Conservation (phyloP, 31 red algal genomes). For the Bonnemaisonia californica region DNA sequence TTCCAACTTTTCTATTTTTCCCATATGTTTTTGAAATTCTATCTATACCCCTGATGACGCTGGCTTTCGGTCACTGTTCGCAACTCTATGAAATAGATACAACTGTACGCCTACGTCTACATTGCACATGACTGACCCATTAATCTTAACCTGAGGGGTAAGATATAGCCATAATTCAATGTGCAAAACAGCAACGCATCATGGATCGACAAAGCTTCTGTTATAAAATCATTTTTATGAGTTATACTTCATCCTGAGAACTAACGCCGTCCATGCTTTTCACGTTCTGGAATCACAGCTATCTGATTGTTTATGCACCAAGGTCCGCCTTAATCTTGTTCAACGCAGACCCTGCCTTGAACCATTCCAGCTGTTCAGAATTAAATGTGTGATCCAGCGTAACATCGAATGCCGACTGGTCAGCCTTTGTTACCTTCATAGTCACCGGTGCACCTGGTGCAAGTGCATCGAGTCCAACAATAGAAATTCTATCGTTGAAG, state of each 20-base stretch:
- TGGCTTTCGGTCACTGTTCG: too few species aligned
- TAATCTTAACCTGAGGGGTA: too few species aligned
- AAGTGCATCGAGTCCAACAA: conserved; percentile 70
- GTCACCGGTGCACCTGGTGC: conserved; percentile 81
- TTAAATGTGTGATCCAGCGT: conserved; percentile 90
- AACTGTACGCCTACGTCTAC: too few species aligned
- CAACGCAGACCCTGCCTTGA: conserved; percentile 85
- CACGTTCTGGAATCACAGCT: conserved; percentile 1
- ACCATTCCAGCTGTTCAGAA: conserved; percentile 97
- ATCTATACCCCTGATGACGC: too few species aligned
- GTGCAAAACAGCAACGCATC: too few species aligned
- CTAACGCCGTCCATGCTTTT: background rate
- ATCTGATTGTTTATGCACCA: conserved; percentile 23
- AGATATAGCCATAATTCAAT: too few species aligned
- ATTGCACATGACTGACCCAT: background rate
- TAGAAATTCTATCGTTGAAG: conserved; percentile 72
- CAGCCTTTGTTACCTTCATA: conserved; percentile 74
- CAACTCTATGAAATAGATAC: too few species aligned
- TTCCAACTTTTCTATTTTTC: too few species aligned
- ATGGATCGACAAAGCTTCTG: too few species aligned
- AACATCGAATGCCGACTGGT: conserved; percentile 60
- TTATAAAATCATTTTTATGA: too few species aligned
- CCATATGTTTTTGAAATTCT: too few species aligned
- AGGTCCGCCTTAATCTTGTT: conserved; percentile 91
- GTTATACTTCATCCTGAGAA: too few species aligned